phyloP scores from a whole-genome alignment of 2,329 filamentous ascomycete species.

The Purpureocillium takamizusanense region DNA sequence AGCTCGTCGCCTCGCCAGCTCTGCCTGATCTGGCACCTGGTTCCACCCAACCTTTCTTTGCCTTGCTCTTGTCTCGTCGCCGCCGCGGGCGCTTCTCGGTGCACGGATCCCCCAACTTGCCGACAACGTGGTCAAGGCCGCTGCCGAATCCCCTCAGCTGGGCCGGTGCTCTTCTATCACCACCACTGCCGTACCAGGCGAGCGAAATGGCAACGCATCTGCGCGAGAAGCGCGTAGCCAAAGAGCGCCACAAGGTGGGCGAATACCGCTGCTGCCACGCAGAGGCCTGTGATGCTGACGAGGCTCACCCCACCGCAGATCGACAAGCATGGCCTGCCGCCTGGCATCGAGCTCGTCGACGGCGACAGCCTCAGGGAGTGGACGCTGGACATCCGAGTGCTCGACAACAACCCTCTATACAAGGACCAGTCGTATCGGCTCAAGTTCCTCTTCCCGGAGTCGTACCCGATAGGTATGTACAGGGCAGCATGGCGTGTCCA shows the following conservation, averaged over 20 bases:
- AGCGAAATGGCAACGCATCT: constrained; percentile 15
- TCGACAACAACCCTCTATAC: constrained; percentile 88
- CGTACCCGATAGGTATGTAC: constrained; percentile 81
- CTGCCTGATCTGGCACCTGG: too few relatives aligned
- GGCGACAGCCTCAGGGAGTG: constrained; percentile 68
- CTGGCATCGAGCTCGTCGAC: constrained; percentile 72
- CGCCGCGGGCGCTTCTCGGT: too few relatives aligned
- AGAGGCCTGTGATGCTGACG: constrained; percentile 8
- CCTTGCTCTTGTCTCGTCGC: too few relatives aligned
- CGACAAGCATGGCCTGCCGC: constrained; percentile 44
- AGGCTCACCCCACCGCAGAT: constrained; percentile 31
- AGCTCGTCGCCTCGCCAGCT: too few relatives aligned
- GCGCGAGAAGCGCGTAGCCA: constrained; percentile 17
- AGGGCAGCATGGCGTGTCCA: background rate
- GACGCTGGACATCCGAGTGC: constrained; percentile 83
- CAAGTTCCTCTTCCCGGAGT: constrained; percentile 74
- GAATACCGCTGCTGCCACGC: background rate
- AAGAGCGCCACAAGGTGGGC: constrained; percentile 19
- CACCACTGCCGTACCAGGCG: background rate
- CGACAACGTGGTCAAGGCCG: too few relatives aligned
- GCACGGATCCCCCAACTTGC: too few relatives aligned
- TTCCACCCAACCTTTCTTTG: too few relatives aligned
- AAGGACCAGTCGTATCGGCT: constrained; percentile 69
- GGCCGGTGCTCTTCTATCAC: too few relatives aligned
- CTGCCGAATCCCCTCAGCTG: too few relatives aligned